Base-by-base conservation (phyloP, 176 grass and related monocot species). In the Melocanna baccifera region DNA sequence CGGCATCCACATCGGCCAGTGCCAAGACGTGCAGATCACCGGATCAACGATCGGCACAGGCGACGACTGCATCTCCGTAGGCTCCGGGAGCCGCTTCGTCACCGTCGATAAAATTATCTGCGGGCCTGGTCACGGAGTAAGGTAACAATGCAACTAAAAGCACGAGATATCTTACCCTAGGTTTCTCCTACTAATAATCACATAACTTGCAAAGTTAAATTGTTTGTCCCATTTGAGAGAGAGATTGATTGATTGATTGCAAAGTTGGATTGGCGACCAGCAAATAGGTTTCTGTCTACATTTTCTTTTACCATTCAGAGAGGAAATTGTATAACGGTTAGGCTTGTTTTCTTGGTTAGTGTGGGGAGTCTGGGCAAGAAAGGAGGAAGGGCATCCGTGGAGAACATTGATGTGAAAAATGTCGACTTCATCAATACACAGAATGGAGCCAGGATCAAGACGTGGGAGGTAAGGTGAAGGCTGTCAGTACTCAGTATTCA, bases 51-150 rank as follows among this genome's bases (percentile, higher is more conserved):
- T 90, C 55, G 62, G 62, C 64, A 92, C 90, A 0, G 87, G 90
- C 20, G 92, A 94, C 69, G 89, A 94, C 78, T 94, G 92, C 74
- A 12, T 94, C 71, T 91, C 92, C 68, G 85, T 94, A 9, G 73
- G 76, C 50, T 56, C 80, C 61, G 71, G 76, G 6, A 82, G 66
- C 41, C 62, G 69, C 46, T 87, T 90, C 76, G 64, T 94, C 56
- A 71, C 45, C 59, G 58, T 92, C 26, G 42, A 83, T 9, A 26
- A n/a, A 34, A 6, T 94, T 59, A n/a, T 3, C 0, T 94, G 92
- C 71, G 92, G 87, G 4, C 92, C 92, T 2, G 87, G 90, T 7
- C 90, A 94, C 70, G 87, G 89, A 2, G 55, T 94, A 28, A 92
- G 92, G 90, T 94, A 85, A 70, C 40, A 69, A 19, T n/a, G 10